A percentile compares a stretch with the other conserved stretches of the same genome.
Evolutionary conservation across 2,329 filamentous ascomycete species (phyloP).

Genomic region (Beauveria caledonica): DNA sequence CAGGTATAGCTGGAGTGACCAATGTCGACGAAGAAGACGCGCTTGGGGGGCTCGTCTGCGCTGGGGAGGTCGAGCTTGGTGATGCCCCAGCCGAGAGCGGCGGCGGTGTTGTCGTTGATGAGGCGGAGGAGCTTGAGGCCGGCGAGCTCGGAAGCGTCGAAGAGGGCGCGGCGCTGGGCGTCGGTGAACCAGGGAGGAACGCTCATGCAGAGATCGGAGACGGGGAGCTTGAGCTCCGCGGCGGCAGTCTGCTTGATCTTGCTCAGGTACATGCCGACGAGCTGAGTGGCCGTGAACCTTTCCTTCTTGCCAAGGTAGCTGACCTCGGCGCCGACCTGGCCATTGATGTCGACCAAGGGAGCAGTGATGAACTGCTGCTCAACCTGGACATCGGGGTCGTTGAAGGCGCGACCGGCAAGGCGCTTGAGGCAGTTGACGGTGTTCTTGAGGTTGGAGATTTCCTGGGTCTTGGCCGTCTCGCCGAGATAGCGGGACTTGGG

Average conservation of each 20-base stretch:
- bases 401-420: conserved; percentile 76
- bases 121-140: conserved; percentile 87
- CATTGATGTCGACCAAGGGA: conserved; percentile 78
- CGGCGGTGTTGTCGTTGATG: conserved; percentile 97
- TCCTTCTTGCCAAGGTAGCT: conserved; percentile 91
- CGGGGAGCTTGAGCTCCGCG: conserved; percentile 80
- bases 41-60: conserved; percentile 82
- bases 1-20: conserved; percentile 94
- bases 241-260: conserved; percentile 87
- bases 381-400: conserved; percentile 84
- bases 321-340: conserved; percentile 91
- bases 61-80: conserved; percentile 89
- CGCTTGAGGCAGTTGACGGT: conserved; percentile 90
- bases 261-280: conserved; percentile 90
- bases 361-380: conserved; percentile 90
- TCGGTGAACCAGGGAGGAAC: conserved; percentile 98
- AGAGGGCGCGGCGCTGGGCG: conserved; percentile 75
- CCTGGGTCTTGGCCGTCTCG: conserved; percentile 94
- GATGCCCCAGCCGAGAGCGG: conserved; percentile 93
- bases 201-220: conserved; percentile 88
- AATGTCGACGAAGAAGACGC: conserved; percentile 88
- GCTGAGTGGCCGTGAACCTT: conserved; percentile 87
- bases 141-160: conserved; percentile 89
- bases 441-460: conserved; percentile 99
- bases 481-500: conserved; percentile 90